These are phyloP conservation scores for Massarina eburnea DNA, from an alignment of 2,329 filamentous ascomycete genomes.

Conservation along the genomic window DNA sequence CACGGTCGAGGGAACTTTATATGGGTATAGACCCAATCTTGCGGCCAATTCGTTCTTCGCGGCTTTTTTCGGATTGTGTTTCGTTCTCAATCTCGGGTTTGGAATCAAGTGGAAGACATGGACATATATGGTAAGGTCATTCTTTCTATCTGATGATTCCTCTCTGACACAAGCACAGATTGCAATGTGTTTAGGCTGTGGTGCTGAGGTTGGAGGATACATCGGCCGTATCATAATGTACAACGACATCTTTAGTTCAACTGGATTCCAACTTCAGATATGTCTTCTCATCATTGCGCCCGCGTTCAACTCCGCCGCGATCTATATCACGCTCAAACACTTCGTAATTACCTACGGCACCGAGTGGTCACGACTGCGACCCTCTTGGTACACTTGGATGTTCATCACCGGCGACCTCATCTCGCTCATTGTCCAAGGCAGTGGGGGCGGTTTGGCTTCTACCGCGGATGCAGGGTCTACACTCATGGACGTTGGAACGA, in stretches of 20 bases:
- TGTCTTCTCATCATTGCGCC: constrained; percentile 59
- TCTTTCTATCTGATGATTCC: background rate
- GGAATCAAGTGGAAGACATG: constrained; percentile 57
- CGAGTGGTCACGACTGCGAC: constrained; percentile 29
- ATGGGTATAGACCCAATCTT: constrained; percentile 57
- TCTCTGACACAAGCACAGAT: constrained; percentile 19
- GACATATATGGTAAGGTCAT: constrained; percentile 50
- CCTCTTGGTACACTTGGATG: constrained; percentile 56
- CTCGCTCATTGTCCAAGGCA: constrained; percentile 61
- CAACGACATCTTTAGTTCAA: constrained; percentile 53
- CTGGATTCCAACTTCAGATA: constrained; percentile 57
- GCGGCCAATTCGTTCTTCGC: constrained; percentile 56
- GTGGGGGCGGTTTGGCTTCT: constrained; percentile 60
- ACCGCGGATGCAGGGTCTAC: constrained; percentile 48
- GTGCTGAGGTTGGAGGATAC: constrained; percentile 59
- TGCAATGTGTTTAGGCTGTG: constrained; percentile 51
- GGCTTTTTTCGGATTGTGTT: constrained; percentile 53
- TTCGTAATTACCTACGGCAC: constrained; percentile 58
- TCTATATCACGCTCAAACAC: constrained; percentile 60
- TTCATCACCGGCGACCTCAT: constrained; percentile 63
- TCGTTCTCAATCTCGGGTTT: constrained; percentile 52
- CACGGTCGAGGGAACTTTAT: constrained; percentile 51
- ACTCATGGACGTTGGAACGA: constrained; percentile 49
- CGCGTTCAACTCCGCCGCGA: constrained; percentile 57
- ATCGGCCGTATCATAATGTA: constrained; percentile 56